A percentile compares a stretch with the other conserved stretches of the same genome.
Conservation (phyloP, 192 early-diverging fungal species). For the Linnemannia hyalina region DNA sequence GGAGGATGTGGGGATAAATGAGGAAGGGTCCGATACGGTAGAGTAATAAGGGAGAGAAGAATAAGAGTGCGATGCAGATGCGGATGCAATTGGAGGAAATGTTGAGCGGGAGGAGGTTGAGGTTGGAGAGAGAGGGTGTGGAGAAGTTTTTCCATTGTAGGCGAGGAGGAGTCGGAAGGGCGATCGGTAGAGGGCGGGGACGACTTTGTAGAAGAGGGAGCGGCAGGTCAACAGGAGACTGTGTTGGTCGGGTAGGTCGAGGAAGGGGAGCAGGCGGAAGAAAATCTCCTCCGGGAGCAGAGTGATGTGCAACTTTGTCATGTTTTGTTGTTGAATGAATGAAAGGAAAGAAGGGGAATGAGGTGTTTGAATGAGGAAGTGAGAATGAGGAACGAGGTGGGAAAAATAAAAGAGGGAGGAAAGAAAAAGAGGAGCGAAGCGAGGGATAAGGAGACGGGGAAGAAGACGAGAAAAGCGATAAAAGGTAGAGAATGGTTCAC, state of each 20-base stretch:
- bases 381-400: background rate
- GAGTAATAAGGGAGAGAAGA: background rate
- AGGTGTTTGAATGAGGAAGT: background rate
- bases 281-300: conserved; percentile 21
- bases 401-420: background rate
- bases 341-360: background rate
- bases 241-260: conserved; percentile 44
- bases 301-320: conserved; percentile 13
- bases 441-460: background rate
- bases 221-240: conserved; percentile 45
- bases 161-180: conserved; percentile 37
- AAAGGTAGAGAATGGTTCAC: conserved; percentile 5
- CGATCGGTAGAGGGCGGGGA: conserved; percentile 38
- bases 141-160: conserved; percentile 27
- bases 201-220: conserved; percentile 27
- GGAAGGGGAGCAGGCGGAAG: conserved; percentile 10
- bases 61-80: background rate
- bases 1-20: conserved; percentile 7
- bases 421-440: background rate
- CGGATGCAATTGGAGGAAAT: background rate
- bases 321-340: background rate
- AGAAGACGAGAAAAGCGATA: conserved; percentile 2
- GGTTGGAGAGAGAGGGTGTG: background rate
- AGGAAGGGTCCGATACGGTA: background rate
- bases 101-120: background rate